Evolutionary conservation across 2,329 filamentous ascomycete species (phyloP), one percentile per base, ranked within the genome.

Genomic region (Thelonectria discophora): DNA sequence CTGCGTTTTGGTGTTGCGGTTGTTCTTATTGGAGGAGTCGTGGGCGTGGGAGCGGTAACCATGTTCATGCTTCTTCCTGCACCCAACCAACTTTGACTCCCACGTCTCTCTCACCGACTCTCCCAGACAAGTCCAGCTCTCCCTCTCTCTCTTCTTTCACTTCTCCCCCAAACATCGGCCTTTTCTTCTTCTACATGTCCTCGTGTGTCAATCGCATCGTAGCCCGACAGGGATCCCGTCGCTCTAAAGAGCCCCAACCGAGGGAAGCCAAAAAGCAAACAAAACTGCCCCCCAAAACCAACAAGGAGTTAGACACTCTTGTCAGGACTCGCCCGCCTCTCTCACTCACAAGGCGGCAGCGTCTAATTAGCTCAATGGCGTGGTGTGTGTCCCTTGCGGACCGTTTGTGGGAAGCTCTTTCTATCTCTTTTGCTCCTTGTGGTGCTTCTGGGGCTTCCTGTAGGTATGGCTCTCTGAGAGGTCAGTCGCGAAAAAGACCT

Each of bases 211-310:
- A 57, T 61, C 18, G 48, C 39, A 47, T 40, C 52, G 53, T 18
- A 48, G 47, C 24, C 48, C 4, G 47, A 45, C 58, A 61, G 53
- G 58, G 58, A 61, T 61, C 40, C 21, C 32, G 18, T 56, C 42
- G 21, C 20, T 27, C 20, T 20, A 21, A 30, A 15, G 13, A 55
- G 58, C 53, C 58, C 58, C 58, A 45, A 45, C 45, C 43, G 37
- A 50, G 40, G 40, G 12, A 43, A 46, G 42, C 48, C 42, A 58
- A 60, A 64, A 63, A 60, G 34, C 24, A 64, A 55, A 65, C 18
- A 45, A 42, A 40, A 20, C 15, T 21, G 32, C 59, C 24, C 7
- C 27, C 39, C 59, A 60, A 64, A 57, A 56, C 50, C 63, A 61
- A 58, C 52, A 48, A 48, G 30, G 51, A 30, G 5, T 30, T 8